A percentile compares a stretch with the other conserved stretches of the same genome.
phyloP scores from a whole-genome alignment of 768 basidiomycete genomes.

The Amyloporia xantha region DNA sequence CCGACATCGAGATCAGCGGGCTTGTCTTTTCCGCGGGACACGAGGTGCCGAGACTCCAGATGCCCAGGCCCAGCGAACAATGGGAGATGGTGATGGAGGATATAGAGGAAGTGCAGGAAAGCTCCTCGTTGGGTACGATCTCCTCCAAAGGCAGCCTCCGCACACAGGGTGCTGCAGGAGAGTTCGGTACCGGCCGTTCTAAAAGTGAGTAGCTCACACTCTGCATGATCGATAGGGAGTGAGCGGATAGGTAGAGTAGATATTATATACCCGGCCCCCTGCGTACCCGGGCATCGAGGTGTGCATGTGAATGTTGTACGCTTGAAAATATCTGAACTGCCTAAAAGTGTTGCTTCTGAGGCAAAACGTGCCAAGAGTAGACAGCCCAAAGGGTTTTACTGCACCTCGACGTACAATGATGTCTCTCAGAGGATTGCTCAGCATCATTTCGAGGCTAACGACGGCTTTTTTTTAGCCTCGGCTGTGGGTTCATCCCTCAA shows the following conservation, averaged over 20 bases:
- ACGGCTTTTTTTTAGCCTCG: conserved; percentile 35
- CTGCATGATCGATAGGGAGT: neutral
- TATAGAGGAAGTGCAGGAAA: conserved; percentile 62
- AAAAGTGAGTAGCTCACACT: conserved; percentile 39
- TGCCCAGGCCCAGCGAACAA: conserved; percentile 65
- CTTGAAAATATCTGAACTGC: too few relatives aligned
- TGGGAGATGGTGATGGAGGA: conserved; percentile 88
- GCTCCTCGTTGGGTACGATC: conserved; percentile 38
- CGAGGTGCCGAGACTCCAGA: conserved; percentile 1
- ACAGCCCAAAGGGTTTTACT: too few relatives aligned
- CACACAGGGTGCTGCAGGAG: conserved; percentile 37
- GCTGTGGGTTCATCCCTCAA: conserved; percentile 67
- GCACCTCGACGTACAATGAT: too few relatives aligned
- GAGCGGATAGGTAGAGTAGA: too few relatives aligned
- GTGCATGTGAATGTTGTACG: too few relatives aligned
- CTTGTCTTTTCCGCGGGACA: neutral
- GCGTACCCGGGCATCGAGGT: too few relatives aligned
- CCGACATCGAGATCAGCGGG: neutral
- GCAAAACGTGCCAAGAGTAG: too few relatives aligned
- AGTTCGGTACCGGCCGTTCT: conserved; percentile 69
- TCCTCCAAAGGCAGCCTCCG: conserved; percentile 37
- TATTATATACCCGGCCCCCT: too few relatives aligned
- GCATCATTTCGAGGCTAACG: too few relatives aligned
- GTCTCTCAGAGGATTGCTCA: too few relatives aligned
- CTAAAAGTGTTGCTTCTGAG: too few relatives aligned